Base-by-base conservation (phyloP, 768 basidiomycete genomes). In the Chalciporus chontae region DNA sequence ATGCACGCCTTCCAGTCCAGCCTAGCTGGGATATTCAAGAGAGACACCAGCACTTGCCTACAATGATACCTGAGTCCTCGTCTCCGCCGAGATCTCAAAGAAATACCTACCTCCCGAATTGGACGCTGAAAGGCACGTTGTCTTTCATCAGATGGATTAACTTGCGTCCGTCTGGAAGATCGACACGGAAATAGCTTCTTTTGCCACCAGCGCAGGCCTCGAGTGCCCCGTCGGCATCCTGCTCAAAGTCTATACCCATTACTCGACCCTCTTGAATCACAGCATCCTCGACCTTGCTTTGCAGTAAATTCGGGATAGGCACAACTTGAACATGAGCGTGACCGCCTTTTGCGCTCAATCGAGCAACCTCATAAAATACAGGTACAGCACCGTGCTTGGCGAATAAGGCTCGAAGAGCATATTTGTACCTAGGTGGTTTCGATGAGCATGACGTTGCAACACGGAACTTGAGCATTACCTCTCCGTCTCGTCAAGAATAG, bases 311-410 rank as follows among this genome's bases (percentile, higher is more conserved):
- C 0, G 93, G 91, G 6, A 94, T 67, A 21, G 94, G 90, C 1
- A 91, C 79, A 31, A 79, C 84, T 65, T 98, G 96, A 8, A 96
- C 74, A 68, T 98, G 95, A 13, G 93, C 94, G 62, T 99, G 96
- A 0, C 94, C 95, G 9, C 93, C 94, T 68, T 88, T 89, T 3
- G 85, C 80, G 49, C 80, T 80, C 38, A 93, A 66, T 8, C 94
- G 79, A 11, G 86, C 90, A 18, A 97, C 84, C 70, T 98, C 96
- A 59, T 94, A 97, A 34, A 82, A 75, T 23, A 98, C 85, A 18
- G 87, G 75, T 2, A 77, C 81, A 8, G 80, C 77, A 31, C 74
- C 77, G 64, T 87, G 77, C 58, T 83, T 82, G 6, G 79, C 84
- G 58, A 85, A 97, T 66, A 91, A 76, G 4, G 76, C 70, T 45